These are phyloP conservation scores for Tricholoma furcatifolium DNA, from an alignment of 768 basidiomycete species.

Conservation along the genomic window DNA sequence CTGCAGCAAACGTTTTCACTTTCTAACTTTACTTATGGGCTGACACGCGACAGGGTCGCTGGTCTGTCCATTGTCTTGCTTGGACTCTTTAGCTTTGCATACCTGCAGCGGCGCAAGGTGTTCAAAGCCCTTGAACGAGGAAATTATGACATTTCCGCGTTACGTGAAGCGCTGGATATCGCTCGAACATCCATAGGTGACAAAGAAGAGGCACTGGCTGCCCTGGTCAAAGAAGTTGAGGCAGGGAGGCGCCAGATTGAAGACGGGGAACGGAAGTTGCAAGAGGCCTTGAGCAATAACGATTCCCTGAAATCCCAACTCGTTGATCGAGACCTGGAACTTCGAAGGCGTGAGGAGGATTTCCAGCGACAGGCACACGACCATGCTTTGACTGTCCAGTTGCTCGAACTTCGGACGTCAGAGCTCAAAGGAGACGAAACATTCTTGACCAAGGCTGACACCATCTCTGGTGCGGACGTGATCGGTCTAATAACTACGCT, in stretches of 20 bases:
- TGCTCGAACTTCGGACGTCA: constrained; percentile 18
- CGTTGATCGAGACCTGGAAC: constrained; percentile 9
- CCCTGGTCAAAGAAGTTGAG: constrained; percentile 14
- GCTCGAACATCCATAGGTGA: constrained; percentile 11
- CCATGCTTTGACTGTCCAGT: constrained; percentile 14
- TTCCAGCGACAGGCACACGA: constrained; percentile 7
- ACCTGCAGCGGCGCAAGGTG: constrained; percentile 20
- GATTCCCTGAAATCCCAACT: constrained; percentile 10
- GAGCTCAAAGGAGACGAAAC: constrained; percentile 45
- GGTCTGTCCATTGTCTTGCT: constrained; percentile 28
- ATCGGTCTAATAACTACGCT: constrained; percentile 40
- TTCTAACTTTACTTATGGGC: constrained; percentile 20
- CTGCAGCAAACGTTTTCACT: constrained; percentile 12
- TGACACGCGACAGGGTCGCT: constrained; percentile 19
- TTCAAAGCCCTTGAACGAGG: neutral
- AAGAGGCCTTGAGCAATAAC: constrained; percentile 3
- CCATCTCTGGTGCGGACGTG: constrained; percentile 43
- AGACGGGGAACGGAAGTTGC: constrained; percentile 12
- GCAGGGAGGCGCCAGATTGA: constrained; percentile 14
- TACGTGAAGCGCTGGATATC: constrained; percentile 15
- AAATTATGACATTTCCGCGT: constrained; percentile 12
- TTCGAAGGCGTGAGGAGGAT: constrained; percentile 6
- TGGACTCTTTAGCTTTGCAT: constrained; percentile 25
- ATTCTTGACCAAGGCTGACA: constrained; percentile 42
- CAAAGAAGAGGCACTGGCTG: constrained; percentile 19